Percentiles rank a stretch among this genome's conserved stretches.
These are phyloP conservation scores for Limonomyces culmigenus DNA, from an alignment of 1,284 basidiomycete genomes.

Conservation along the genomic window DNA sequence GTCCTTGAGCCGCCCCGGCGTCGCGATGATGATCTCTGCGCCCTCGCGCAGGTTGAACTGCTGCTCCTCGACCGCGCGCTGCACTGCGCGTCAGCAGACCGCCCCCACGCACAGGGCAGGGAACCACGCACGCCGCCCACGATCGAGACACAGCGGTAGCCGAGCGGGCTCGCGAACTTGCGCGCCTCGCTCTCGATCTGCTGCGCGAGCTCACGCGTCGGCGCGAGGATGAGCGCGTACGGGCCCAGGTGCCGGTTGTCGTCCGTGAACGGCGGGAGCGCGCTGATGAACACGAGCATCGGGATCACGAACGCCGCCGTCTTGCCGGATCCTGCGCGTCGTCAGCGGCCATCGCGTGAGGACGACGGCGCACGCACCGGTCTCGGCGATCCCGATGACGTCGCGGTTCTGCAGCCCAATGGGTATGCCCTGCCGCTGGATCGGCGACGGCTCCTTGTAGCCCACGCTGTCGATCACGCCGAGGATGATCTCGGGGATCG, in stretches of 20 bases:
- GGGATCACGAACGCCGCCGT: constrained; percentile 99
- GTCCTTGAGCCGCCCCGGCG: constrained; percentile 94
- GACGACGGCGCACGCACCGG: constrained; percentile 33
- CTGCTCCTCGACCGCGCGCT: constrained; percentile 89
- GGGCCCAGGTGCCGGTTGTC: constrained; percentile 89
- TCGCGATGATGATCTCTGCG: constrained; percentile 96
- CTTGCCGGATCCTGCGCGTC: constrained; percentile 77
- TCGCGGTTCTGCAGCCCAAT: constrained; percentile 94
- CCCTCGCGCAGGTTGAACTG: constrained; percentile 92
- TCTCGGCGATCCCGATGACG: constrained; percentile 96
- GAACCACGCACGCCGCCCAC: constrained; percentile 72
- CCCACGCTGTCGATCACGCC: constrained; percentile 82
- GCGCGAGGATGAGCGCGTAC: constrained; percentile 86
- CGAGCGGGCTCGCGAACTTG: constrained; percentile 80
- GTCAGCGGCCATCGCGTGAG: constrained; percentile 5
- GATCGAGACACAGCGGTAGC: constrained; percentile 89
- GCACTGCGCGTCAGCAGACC: constrained; percentile 8
- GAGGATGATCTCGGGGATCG: constrained; percentile 66
- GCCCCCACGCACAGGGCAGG: constrained; percentile 1
- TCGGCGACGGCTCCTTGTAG: constrained; percentile 92
- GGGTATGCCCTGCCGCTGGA: constrained; percentile 96
- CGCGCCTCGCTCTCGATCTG: constrained; percentile 90
- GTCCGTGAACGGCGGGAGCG: constrained; percentile 73
- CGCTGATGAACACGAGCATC: constrained; percentile 88
- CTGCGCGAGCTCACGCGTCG: constrained; percentile 94